Base-by-base conservation (phyloP, 164 flowering plant genomes). In the Nelumbo lutea region DNA sequence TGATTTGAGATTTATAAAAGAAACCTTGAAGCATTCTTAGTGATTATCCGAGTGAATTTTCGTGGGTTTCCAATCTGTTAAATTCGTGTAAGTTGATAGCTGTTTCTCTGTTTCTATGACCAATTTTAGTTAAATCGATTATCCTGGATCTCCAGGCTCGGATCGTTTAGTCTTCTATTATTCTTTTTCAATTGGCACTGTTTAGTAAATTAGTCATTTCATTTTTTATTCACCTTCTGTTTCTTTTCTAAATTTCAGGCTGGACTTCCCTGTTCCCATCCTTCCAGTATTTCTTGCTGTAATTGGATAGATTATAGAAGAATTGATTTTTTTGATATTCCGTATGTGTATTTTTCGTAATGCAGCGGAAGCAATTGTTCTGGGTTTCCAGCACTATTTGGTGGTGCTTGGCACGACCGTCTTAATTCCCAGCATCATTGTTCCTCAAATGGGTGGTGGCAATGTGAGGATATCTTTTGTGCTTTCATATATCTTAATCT, bases 381-480 rank as follows among this genome's bases (percentile, higher is more conserved):
- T 91, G 76, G 97, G 91, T 0, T 91, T 91, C 68, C 95, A 89
- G 75, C 91, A 91, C 72, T 89, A 83, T 68, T 2, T 91, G 15
- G 71, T 91, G 75, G 76, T 75, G 61, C 86, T 91, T 40, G 97
- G 97, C 4, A 82, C 69, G 0, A 86, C 76, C 14, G 88, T 86
- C n/a, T 48, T 87, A 43, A 84, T 89, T 62, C 87, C 93, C 9
- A 83, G 77, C 64, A n/a, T 85, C 40, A 56, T 87, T 39, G 97
- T 91, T 55, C 93, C 95, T 47, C 83, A 76, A 72, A 91, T 89
- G 97, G 97, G 95, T 15, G 97, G 97, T 8, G 76, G 76, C 52
- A 60, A 85, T 72, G 95, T 91, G 80, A 82, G 86, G 9, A 53
- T 44, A 9, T 38, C 15, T 1, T 7, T 50, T 3, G 44, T 52